phyloP scores from a whole-genome alignment of 202 grass and related monocot genomes.

The Setaria viridis region DNA sequence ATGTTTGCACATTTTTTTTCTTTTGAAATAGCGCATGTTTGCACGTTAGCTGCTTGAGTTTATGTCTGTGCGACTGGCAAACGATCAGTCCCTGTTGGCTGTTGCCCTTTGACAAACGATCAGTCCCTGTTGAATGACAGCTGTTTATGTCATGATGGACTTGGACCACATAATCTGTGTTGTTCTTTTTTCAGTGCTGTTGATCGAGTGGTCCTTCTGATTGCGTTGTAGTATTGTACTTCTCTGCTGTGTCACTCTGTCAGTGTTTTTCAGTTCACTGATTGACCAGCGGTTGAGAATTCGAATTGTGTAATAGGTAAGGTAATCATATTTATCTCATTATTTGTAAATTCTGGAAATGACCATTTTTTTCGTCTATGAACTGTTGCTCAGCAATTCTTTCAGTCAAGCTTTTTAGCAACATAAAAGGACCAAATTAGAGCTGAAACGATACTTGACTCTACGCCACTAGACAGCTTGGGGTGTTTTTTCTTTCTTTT shows the following conservation, averaged over 20 bases:
- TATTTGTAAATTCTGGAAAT: neutral
- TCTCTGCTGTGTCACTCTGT: neutral
- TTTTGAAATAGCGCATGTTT: no score
- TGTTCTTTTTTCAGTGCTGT: neutral
- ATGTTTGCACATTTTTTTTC: neutral
- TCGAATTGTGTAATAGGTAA: neutral
- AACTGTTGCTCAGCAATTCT: neutral
- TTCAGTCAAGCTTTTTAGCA: neutral
- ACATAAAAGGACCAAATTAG: neutral
- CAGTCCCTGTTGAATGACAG: neutral
- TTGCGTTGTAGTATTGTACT: neutral
- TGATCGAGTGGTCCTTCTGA: constrained; percentile 18
- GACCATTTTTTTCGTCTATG: neutral
- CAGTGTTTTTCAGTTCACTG: neutral
- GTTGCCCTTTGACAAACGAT: neutral
- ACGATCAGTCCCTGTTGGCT: neutral
- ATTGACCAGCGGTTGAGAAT: neutral
- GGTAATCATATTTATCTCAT: neutral
- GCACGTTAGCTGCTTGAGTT: neutral
- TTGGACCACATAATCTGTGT: constrained; percentile 14
- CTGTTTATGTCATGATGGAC: neutral
- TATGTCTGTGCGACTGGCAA: neutral
- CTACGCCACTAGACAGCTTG: no score
- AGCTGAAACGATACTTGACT: neutral
- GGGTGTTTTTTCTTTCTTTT: neutral